Evolutionary conservation across 2,329 filamentous ascomycete genomes (phyloP).

Genomic region (Cylindrodendrum hubeiense): DNA sequence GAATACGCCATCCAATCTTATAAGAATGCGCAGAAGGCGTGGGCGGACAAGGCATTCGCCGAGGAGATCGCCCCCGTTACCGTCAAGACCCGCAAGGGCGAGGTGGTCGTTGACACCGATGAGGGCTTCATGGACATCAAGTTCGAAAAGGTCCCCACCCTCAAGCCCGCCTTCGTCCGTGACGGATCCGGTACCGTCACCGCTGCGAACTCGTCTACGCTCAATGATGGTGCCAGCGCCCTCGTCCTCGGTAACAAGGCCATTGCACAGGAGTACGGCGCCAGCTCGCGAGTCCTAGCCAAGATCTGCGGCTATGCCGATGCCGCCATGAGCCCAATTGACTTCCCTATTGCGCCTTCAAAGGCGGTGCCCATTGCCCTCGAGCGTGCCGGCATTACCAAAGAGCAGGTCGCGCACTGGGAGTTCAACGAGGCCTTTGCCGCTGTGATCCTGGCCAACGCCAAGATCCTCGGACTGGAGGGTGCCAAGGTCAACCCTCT

Average conservation of each 20-base stretch:
- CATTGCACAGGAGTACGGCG: conserved; percentile 83
- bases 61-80: conserved; percentile 94
- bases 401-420: conserved; percentile 94
- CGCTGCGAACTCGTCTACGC: conserved; percentile 91
- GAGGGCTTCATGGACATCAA: conserved; percentile 92
- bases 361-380: conserved; percentile 93
- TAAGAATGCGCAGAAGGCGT: conserved; percentile 89
- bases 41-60: conserved; percentile 83
- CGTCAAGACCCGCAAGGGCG: conserved; percentile 86
- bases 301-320: conserved; percentile 88
- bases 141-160: conserved; percentile 83
- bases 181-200: conserved; percentile 92
- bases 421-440: conserved; percentile 99
- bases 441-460: conserved; percentile 93
- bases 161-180: conserved; percentile 92
- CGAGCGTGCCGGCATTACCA: conserved; percentile 87
- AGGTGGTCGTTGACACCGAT: conserved; percentile 82
- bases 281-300: conserved; percentile 84
- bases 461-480: conserved; percentile 88
- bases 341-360: conserved; percentile 93
- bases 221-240: conserved; percentile 95
- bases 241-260: conserved; percentile 86
- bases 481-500: conserved; percentile 86
- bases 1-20: conserved; percentile 91
- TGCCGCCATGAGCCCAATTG: conserved; percentile 89